Conservation (phyloP, 2,329 filamentous ascomycete species). For the Zymoseptoria tritici region DNA sequence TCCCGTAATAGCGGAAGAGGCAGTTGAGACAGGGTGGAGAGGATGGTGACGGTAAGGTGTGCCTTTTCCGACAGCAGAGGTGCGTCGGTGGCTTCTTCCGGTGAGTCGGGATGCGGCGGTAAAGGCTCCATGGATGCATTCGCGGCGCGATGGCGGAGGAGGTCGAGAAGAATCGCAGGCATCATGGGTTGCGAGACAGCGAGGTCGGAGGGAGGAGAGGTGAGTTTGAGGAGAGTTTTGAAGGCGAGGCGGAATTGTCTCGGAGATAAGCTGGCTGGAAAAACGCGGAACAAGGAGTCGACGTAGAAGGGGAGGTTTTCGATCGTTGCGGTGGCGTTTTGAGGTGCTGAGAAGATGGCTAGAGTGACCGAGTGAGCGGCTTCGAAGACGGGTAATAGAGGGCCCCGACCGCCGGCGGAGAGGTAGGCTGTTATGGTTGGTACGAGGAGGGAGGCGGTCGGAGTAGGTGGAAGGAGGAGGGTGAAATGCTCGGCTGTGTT, state of each 20-base stretch:
- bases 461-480: constrained; percentile 56
- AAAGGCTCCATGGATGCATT: constrained; percentile 44
- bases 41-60: constrained; percentile 64
- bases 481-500: constrained; percentile 81
- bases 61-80: constrained; percentile 64
- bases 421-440: constrained; percentile 70
- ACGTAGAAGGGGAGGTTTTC: constrained; percentile 76
- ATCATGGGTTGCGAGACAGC: constrained; percentile 66
- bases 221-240: constrained; percentile 73
- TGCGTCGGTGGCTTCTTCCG: constrained; percentile 14
- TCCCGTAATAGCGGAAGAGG: constrained; percentile 64
- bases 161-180: constrained; percentile 73
- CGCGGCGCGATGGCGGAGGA: constrained; percentile 60
- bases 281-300: constrained; percentile 68
- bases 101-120: constrained; percentile 32
- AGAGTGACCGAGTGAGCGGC: constrained; percentile 77
- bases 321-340: constrained; percentile 63
- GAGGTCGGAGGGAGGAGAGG: constrained; percentile 70
- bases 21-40: constrained; percentile 72
- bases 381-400: constrained; percentile 70
- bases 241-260: constrained; percentile 86
- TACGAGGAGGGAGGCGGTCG: constrained; percentile 66
- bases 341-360: constrained; percentile 70
- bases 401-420: constrained; percentile 47
- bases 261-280: constrained; percentile 68